Evolutionary conservation across 2,329 filamentous ascomycete genomes (phyloP), one percentile per base, ranked within the genome.

Genomic region (Ophiostoma perfectum): DNA sequence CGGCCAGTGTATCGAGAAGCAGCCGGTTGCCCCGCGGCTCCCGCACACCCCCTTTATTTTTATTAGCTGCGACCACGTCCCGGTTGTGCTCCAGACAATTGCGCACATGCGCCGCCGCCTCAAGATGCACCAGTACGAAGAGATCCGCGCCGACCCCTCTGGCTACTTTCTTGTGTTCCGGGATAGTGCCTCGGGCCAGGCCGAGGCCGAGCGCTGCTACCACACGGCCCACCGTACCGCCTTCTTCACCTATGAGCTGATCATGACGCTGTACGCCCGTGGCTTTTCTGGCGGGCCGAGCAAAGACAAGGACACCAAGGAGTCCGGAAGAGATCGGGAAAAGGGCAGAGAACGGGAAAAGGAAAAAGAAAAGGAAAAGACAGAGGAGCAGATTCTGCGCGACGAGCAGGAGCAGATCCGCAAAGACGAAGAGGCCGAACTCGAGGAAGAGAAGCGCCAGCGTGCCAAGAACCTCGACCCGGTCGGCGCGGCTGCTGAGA

Each of bases 111-210:
- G 92, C 79, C 96, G 94, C 78, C 86, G 94, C 66, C 82, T 98
- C 67, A 95, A 94, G 78, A 87, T 88, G 66, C 97, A 91, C 76
- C 83, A 86, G 70, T 92, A 93, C 79, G 88, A 91, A 72, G 88
- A 93, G 65, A 90, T 99, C 66, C 86, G 92, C 45, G 87, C 91
- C 70, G 95, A 99, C 76, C 87, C 87, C 69, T 90, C 88, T 0
- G 95, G 95, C 0, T 99, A 97, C 78, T 98, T 92, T 76, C 87
- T 98, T 66, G 82, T 93, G n/a, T 99, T 99, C 75, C 87, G 91
- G 66, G 90, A 94, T 74, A 91, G 88, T 1, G 85, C 86, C 67
- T 82, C 84, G 8, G 94, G 94, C 2, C 89, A 93, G 74, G 83
- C 88, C 68, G 93, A 97, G 78, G 89, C 92, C 0, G 89, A 91